Base-by-base conservation (phyloP, 2,329 filamentous ascomycete genomes). In the Cercospora brassicicola region DNA sequence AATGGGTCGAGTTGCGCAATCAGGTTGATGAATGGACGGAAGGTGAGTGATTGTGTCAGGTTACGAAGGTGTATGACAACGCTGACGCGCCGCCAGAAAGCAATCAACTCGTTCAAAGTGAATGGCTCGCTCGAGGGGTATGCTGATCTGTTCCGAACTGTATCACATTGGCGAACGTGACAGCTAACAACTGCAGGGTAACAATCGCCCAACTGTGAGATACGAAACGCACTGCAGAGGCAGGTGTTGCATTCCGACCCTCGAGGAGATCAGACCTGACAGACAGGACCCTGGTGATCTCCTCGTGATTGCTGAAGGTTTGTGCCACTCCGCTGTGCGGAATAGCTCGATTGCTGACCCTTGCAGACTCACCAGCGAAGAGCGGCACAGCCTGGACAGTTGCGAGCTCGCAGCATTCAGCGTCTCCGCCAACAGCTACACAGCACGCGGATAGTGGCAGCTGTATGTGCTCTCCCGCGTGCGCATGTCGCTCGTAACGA, bases 211-310 rank as follows among this genome's bases (percentile, higher is more conserved):
- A 7, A 71, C 70, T 26, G 42, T 59, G n/a, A 69, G 67, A 20
- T 69, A 71, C 57, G 28, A 63, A 42, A 65, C 67, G n/a, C 67
- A 69, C 39, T 72, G 71, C 53, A 64, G 56, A 42, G 69, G 71
- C 28, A 62, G 64, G 31, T 71, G 71, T 59, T 59, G 60, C 48
- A 69, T 72, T 33, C 69, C 71, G 23, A 67, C 71, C 10, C 59
- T 72, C 5, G 63, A 68, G 39, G 71, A 71, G 42, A 68, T 72
- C 11, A 39, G 65, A 36, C 33, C 31, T 23, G 66, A 71, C 8
- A 62, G 68, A 33, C 36, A 20, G 11, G 70, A 72, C 36, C 66
- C 70, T 23, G 70, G 70, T 20, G 59, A 65, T 9, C 64, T 62
- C 9, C 51, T 67, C 26, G 30, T 62, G 11, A 26, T 67, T 42